Evolutionary conservation across 495 filamentous ascomycete genomes (phyloP).

Genomic region (Neurospora tetraspora): DNA sequence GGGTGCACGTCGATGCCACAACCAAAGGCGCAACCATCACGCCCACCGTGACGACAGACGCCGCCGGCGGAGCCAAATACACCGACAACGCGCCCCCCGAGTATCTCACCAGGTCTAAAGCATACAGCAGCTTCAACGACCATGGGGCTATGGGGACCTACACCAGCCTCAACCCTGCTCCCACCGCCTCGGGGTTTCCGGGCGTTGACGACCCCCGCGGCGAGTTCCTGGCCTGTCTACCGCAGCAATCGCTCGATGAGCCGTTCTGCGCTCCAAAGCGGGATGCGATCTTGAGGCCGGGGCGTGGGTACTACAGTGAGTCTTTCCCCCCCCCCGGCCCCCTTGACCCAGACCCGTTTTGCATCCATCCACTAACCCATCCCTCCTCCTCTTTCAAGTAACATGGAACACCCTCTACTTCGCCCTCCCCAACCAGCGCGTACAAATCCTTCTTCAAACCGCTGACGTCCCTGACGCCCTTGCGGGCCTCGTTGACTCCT

Average conservation of each 20-base stretch:
- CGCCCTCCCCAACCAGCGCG: neutral
- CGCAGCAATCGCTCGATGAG: constrained; percentile 8
- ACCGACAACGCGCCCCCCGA: constrained; percentile 16
- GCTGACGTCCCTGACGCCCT: constrained; percentile 4
- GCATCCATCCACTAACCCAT: too few relatives aligned
- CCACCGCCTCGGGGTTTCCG: constrained; percentile 10
- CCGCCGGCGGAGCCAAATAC: constrained; percentile 9
- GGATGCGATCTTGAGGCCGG: constrained; percentile 12
- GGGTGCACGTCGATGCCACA: constrained; percentile 18
- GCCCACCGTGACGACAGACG: constrained; percentile 12
- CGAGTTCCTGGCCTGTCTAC: constrained; percentile 18
- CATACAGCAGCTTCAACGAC: constrained; percentile 17
- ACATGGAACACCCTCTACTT: constrained; percentile 20
- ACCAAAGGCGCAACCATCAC: constrained; percentile 15
- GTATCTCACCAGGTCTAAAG: constrained; percentile 9
- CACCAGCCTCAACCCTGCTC: constrained; percentile 21
- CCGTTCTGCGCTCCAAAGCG: constrained; percentile 21
- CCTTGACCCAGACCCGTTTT: neutral
- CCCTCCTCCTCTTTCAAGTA: neutral
- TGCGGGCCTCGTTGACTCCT: neutral
- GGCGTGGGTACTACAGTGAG: constrained; percentile 21
- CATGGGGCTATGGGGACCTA: constrained; percentile 8
- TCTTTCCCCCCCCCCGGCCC: neutral
- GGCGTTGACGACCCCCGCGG: constrained; percentile 4
- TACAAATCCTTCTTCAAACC: neutral